These are phyloP conservation scores for Calycina herbarum DNA, from an alignment of 2,329 filamentous ascomycete species.

Conservation along the genomic window DNA sequence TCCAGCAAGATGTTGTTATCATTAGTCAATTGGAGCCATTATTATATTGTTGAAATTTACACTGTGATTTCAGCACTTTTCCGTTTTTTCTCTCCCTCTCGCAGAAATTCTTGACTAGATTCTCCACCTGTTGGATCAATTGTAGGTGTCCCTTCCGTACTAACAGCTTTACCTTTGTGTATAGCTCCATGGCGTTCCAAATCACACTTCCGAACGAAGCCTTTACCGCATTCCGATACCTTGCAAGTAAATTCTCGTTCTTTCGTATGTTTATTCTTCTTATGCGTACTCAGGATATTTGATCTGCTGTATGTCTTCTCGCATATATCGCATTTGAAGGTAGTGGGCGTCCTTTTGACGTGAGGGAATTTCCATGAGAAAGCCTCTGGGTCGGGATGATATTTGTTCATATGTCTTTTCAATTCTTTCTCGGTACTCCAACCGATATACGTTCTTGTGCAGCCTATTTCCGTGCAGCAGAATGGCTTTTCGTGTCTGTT, in stretches of 20 bases:
- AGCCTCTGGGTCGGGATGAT: not conserved
- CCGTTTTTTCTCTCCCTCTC: not conserved
- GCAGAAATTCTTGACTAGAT: not conserved
- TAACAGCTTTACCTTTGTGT: not conserved
- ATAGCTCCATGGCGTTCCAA: not conserved
- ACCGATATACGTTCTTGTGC: not conserved
- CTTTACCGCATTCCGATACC: too few relatives aligned
- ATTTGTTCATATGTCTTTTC: not conserved
- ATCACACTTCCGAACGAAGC: not conserved
- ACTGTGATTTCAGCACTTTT: not conserved
- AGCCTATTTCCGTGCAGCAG: too few relatives aligned
- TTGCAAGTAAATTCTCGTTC: too few relatives aligned
- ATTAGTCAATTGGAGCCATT: too few relatives aligned
- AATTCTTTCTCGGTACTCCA: not conserved
- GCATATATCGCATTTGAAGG: not conserved
- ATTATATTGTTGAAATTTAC: not conserved
- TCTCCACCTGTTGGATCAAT: not conserved
- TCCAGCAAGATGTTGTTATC: not conserved
- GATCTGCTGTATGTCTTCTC: not conserved
- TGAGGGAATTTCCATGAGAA: constrained; percentile 2
- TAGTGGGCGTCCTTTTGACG: not conserved
- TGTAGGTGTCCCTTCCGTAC: not conserved
- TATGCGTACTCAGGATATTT: not conserved
- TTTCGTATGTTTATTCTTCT: not conserved
- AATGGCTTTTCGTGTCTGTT: too few relatives aligned